Base-by-base conservation (phyloP, 495 filamentous ascomycete species). In the Delitschia confertaspora region DNA sequence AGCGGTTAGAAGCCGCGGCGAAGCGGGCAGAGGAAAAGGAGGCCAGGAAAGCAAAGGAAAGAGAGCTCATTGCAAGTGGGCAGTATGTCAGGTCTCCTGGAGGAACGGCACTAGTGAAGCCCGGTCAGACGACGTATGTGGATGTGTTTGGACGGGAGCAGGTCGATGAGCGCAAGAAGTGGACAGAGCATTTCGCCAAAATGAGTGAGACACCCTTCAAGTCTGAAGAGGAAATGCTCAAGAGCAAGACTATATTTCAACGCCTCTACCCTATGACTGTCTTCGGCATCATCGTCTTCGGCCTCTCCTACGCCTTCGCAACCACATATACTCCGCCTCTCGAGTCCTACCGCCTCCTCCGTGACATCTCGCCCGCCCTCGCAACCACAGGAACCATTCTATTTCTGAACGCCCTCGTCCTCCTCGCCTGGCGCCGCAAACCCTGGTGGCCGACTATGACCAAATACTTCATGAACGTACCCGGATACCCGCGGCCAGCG, bases 321-420 rank as follows among this genome's bases (percentile, higher is more conserved):
- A 49, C 66, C 21, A 67, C 69, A 40, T 93, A 93, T 56, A 69
- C 65, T 29, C 73, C 83, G 14, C 80, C 84, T 0, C 60, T 62
- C 21, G 64, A 61, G 14, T 61, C 68, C 5, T 65, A 70, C 17
- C 71, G 88, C 38, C 51, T 89, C 33, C 88, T 72, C 58, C 84
- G 85, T 0, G 76, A 82, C 51, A 63, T 85, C 2, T 82, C 87
- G 1, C 83, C 83, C 1, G 77, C 89, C 2, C 77, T 80, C 2
- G 85, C 88, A 20, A 95, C 93, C 7, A 66, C 86, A 8, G 60
- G 74, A 33, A 67, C 66, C 10, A 67, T 95, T 38, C 73, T 89
- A 23, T 70, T 66, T 14, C 55, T 70, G 24, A 94, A 95, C 55
- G 24, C 78, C 9, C 53, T 65, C 3, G 62, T 88, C 11, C 83